A percentile compares a stretch with the other conserved stretches of the same genome.
phyloP scores from a whole-genome alignment of 2,329 filamentous ascomycete species.

The Plectosphaerella cucumerina region DNA sequence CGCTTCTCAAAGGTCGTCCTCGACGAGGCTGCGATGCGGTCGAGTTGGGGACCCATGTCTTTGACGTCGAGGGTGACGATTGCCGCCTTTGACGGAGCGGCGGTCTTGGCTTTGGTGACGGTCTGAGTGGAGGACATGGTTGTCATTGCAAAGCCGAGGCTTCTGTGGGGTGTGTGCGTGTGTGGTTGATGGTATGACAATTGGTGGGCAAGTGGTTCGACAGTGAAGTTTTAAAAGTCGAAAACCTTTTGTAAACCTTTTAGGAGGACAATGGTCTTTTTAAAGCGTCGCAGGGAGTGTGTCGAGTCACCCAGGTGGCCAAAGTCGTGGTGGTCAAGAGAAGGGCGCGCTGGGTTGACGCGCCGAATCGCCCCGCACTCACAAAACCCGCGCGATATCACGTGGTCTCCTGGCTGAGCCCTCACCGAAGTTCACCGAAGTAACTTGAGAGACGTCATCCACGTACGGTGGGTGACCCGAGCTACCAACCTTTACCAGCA shows the following conservation, averaged over 20 bases:
- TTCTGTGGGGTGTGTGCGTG: not conserved
- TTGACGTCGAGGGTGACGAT: conserved; percentile 4
- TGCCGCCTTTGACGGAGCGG: not conserved
- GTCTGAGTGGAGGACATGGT: conserved; percentile 1
- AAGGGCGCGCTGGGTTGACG: conserved; percentile 9
- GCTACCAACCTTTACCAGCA: too few relatives aligned
- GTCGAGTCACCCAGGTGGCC: not conserved
- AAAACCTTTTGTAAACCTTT: too few relatives aligned
- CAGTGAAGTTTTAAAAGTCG: too few relatives aligned
- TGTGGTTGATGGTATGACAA: not conserved
- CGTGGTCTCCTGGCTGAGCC: too few relatives aligned
- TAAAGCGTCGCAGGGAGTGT: not conserved
- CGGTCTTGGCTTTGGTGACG: conserved; percentile 6
- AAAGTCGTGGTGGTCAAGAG: conserved; percentile 4
- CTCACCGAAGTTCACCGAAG: too few relatives aligned
- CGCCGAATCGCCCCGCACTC: not conserved
- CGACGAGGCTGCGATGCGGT: conserved; percentile 37
- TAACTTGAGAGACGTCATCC: too few relatives aligned
- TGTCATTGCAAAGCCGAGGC: not conserved
- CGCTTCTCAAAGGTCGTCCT: conserved; percentile 54
- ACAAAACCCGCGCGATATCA: not conserved
- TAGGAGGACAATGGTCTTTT: not conserved
- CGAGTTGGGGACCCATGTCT: conserved; percentile 35
- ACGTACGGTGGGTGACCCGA: too few relatives aligned
- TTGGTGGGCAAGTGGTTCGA: too few relatives aligned